Evolutionary conservation across 1,139 yeast species (phyloP).

Genomic region (Pneumocystis oryctolagi): DNA sequence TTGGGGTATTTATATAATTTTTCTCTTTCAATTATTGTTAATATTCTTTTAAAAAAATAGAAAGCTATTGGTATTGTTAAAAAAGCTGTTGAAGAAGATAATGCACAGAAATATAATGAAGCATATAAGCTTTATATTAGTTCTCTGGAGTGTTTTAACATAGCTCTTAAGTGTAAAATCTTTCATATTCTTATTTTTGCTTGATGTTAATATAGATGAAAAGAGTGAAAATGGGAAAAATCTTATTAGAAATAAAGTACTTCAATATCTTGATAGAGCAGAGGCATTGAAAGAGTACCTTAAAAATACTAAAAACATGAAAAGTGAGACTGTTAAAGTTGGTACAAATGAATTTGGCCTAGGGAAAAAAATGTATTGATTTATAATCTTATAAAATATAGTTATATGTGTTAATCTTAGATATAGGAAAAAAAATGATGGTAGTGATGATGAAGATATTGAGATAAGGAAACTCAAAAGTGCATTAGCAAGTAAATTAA

Average conservation of each 20-base stretch:
- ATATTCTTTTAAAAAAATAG: slow-evolving; percentile 51
- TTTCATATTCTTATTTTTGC: not conserved
- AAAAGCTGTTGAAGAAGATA: slow-evolving; percentile 89
- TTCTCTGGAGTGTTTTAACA: slow-evolving; percentile 88
- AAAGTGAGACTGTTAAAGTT: slow-evolving; percentile 25
- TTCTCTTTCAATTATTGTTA: not conserved
- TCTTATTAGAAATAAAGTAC: slow-evolving; percentile 71
- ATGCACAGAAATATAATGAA: slow-evolving; percentile 79
- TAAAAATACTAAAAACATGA: slow-evolving; percentile 42
- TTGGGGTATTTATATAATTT: not conserved
- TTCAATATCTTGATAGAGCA: slow-evolving; percentile 83
- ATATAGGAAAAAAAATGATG: slow-evolving; percentile 25
- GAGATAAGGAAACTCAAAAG: slow-evolving; percentile 81
- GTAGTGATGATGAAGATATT: slow-evolving; percentile 37
- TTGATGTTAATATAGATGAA: slow-evolving; percentile 37
- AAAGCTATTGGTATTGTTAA: slow-evolving; percentile 91
- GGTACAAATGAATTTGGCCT: slow-evolving; percentile 19
- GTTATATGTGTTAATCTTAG: not conserved
- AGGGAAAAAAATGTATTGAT: not conserved
- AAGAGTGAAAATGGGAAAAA: slow-evolving; percentile 83
- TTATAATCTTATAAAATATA: not conserved
- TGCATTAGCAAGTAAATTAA: slow-evolving; percentile 47
- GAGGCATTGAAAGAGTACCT: slow-evolving; percentile 86
- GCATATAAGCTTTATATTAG: slow-evolving; percentile 87
- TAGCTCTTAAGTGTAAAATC: slow-evolving; percentile 59